Base-by-base conservation (phyloP, 805 yeast species). In the Helenozyma rhizophorensis region DNA sequence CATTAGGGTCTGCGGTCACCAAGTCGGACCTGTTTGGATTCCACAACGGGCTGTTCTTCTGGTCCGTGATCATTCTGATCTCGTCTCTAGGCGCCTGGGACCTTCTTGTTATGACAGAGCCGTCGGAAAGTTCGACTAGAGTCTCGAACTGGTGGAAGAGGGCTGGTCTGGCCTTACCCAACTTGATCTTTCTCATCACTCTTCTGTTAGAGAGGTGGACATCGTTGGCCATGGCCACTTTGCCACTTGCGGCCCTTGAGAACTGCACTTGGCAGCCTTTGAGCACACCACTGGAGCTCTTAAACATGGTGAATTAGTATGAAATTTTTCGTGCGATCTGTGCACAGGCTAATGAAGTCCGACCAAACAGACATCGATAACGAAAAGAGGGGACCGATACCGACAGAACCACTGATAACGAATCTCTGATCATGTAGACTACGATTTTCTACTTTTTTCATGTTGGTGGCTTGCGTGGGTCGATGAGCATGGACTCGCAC, bases 91-190 rank as follows among this genome's bases (percentile, higher is more conserved):
- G 98, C 39, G 78, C 86, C 44, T 84, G 95, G 1, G 96, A 78
- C 49, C 84, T 74, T 60, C 98, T 75, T 22, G 66, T 68, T 21
- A 88, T 69, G 2, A 95, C 95, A 19, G 96, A 83, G 2, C 98
- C 98, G 56, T 93, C 98, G 45, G 94, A 82, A 37, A 89, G 71
- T 60, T 90, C 95, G n/a, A 93, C 89, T 23, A 72, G 61, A 21
- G 89, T 83, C 43, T 90, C 88, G 56, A 93, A 93, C 58, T 86
- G 86, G 63, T 90, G 76, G 60, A 86, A 89, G 25, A 93, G 83
- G 21, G 96, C 88, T 2, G 97, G 97, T 60, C 97, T 77, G 12
- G 96, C 88, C 56, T 83, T 83, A 35, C 97, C 97, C 35, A 80
- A 60, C 39, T 66, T 60, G 48, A 84, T 82, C 56, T 77, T 81